Evolutionary conservation across 169 alveolate genomes (phyloP).

Genomic region (Prorocentrum cordatum): DNA sequence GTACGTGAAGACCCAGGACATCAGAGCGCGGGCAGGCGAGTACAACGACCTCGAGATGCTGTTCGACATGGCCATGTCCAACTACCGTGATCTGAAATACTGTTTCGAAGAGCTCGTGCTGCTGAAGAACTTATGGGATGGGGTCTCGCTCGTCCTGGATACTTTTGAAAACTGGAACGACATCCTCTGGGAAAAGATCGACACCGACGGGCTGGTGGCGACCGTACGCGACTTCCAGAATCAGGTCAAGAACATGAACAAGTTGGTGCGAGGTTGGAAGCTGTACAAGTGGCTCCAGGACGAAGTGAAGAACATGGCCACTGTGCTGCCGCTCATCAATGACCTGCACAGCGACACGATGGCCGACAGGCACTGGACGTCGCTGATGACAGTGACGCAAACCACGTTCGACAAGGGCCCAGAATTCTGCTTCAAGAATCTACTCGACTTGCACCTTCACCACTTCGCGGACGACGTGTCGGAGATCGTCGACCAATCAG

Average conservation of each 20-base stretch:
- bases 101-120: slow-evolving; percentile 78
- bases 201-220: slow-evolving; percentile 79
- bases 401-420: slow-evolving; percentile 87
- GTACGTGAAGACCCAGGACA: slow-evolving; percentile 39
- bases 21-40: slow-evolving; percentile 53
- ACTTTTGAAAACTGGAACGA: slow-evolving; percentile 89
- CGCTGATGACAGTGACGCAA: slow-evolving; percentile 87
- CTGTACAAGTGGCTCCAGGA: slow-evolving; percentile 85
- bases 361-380: slow-evolving; percentile 94
- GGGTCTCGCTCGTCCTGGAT: slow-evolving; percentile 78
- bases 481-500: slow-evolving; percentile 89
- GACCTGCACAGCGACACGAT: slow-evolving; percentile 88
- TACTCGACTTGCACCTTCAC: slow-evolving; percentile 76
- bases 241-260: slow-evolving; percentile 81
- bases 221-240: slow-evolving; percentile 31
- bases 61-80: slow-evolving; percentile 86
- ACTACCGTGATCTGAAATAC: slow-evolving; percentile 84
- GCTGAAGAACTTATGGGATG: slow-evolving; percentile 90
- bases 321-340: slow-evolving; percentile 87
- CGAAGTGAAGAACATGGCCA: slow-evolving; percentile 88
- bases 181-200: slow-evolving; percentile 88
- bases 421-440: slow-evolving; percentile 86
- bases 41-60: slow-evolving; percentile 78
- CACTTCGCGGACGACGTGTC: slow-evolving; percentile 79
- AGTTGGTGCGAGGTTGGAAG: slow-evolving; percentile 84